A percentile compares a stretch with the other conserved stretches of the same genome.
phyloP scores from a whole-genome alignment of 192 early-diverging fungal species.

The Backusella luteola region DNA sequence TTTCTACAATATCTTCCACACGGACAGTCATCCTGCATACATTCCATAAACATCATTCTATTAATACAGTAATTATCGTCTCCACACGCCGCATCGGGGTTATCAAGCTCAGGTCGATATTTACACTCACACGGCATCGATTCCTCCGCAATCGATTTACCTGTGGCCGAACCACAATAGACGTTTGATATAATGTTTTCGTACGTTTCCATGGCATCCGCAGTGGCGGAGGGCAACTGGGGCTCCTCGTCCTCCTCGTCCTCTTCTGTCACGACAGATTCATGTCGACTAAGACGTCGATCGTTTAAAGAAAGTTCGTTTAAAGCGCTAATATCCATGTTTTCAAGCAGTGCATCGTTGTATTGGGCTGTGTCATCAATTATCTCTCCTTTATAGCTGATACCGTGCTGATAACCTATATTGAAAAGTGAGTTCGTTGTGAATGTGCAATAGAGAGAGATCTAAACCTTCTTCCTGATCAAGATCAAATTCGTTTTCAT shows the following conservation, averaged over 20 bases:
- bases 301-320: background rate
- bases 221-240: slow-evolving; percentile 37
- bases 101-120: slow-evolving; percentile 61
- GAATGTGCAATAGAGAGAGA: background rate
- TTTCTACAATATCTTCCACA: slow-evolving; percentile 87
- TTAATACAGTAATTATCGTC: slow-evolving; percentile 90
- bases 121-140: slow-evolving; percentile 77
- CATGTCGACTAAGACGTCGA: background rate
- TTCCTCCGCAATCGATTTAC: slow-evolving; percentile 65
- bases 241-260: background rate
- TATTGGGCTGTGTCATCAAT: background rate
- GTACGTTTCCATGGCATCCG: slow-evolving; percentile 60
- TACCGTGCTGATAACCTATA: background rate
- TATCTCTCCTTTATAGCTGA: background rate
- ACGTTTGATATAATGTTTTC: slow-evolving; percentile 68
- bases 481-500: background rate
- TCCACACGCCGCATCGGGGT: slow-evolving; percentile 80
- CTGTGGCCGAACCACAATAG: slow-evolving; percentile 68
- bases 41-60: slow-evolving; percentile 86
- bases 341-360: background rate
- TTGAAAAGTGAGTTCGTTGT: background rate
- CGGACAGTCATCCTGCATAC: slow-evolving; percentile 84
- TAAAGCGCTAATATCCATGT: background rate
- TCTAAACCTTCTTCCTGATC: background rate
- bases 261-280: background rate